A percentile compares a stretch with the other conserved stretches of the same genome.
These are phyloP conservation scores for Thuidium tamariscinum DNA, from an alignment of 225 moss, liverwort and hornwort species.

Conservation along the genomic window DNA sequence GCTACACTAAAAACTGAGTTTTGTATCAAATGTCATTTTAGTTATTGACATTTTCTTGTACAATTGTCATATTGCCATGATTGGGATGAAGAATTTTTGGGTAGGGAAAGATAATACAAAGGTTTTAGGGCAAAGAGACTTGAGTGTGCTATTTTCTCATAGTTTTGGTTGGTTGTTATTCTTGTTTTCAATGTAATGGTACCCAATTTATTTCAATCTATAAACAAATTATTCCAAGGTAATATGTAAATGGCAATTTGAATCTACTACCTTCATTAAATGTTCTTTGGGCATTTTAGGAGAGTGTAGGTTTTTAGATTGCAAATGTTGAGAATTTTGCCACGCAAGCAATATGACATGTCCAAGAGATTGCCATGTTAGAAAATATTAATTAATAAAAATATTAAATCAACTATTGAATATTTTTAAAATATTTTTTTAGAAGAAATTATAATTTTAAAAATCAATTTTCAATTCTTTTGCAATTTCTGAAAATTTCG, in stretches of 20 bases:
- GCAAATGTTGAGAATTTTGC: too few species aligned
- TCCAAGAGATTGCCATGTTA: too few species aligned
- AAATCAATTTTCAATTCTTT: too few species aligned
- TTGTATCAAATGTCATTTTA: neutral
- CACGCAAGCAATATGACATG: too few species aligned
- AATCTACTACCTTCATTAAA: rapidly evolving
- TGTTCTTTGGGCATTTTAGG: too few species aligned
- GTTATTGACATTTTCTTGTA: neutral
- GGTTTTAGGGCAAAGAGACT: rapidly evolving
- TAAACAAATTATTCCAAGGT: rapidly evolving
- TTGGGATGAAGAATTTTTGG: too few species aligned
- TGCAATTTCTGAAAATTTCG: too few species aligned
- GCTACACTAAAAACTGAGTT: rapidly evolving
- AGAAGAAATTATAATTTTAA: too few species aligned
- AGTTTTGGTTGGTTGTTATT: rapidly evolving
- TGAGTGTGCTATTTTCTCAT: rapidly evolving
- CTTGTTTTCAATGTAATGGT: neutral
- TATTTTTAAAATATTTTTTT: too few species aligned
- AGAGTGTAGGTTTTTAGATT: too few species aligned
- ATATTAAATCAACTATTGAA: too few species aligned
- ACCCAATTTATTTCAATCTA: rapidly evolving
- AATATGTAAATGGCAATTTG: rapidly evolving
- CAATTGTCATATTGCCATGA: neutral
- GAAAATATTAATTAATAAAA: too few species aligned
- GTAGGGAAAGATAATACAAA: rapidly evolving